These are phyloP conservation scores for Ichthyophthirius multifiliis DNA, from an alignment of 169 alveolate species.

Conservation along the genomic window DNA sequence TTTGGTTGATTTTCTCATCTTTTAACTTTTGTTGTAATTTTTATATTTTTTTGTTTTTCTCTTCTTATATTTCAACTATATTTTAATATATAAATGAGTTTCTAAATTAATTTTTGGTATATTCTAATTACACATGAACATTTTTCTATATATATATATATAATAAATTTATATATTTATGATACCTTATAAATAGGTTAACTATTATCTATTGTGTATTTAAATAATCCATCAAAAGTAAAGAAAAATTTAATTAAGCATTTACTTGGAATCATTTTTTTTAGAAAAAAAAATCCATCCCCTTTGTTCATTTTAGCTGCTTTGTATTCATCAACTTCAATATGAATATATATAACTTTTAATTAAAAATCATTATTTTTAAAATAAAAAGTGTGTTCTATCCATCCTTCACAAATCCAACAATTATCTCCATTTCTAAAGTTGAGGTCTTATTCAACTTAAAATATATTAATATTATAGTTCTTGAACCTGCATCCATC, in stretches of 20 bases:
- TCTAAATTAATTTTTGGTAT: no score
- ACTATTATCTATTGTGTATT: neutral
- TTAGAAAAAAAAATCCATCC: conserved; percentile 7
- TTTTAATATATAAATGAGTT: no score
- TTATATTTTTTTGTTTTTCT: no score
- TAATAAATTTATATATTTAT: no score
- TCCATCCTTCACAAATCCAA: conserved; percentile 43
- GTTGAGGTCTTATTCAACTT: neutral
- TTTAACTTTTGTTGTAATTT: no score
- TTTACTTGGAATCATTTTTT: conserved; percentile 30
- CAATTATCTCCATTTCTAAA: conserved; percentile 14
- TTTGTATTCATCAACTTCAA: conserved; percentile 29
- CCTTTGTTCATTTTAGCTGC: conserved; percentile 13
- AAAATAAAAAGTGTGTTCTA: conserved; percentile 21
- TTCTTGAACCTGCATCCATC: conserved; percentile 2
- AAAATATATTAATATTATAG: neutral
- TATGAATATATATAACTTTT: conserved; percentile 27
- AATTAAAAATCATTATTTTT: neutral
- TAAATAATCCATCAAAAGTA: neutral
- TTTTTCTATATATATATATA: no score
- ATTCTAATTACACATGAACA: no score
- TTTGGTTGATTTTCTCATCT: no score
- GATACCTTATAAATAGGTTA: no score
- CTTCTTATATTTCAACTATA: no score
- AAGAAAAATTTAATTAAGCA: neutral